A percentile compares a stretch with the other conserved stretches of the same genome.
Conservation (phyloP, 2,329 filamentous ascomycete genomes). For the Pezicula carpinea region DNA sequence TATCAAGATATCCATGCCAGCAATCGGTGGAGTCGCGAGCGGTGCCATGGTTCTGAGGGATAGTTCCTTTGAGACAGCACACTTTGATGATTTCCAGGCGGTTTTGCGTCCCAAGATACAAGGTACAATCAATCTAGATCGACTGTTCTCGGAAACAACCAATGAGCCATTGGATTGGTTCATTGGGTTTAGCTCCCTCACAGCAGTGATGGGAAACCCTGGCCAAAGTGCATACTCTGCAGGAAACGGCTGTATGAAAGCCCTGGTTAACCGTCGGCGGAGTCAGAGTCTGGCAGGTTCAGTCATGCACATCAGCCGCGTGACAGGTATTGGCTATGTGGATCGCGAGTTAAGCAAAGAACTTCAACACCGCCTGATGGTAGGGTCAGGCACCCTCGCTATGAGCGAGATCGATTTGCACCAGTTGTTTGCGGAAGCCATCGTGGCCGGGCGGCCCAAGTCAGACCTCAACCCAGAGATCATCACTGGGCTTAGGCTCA, state of each 20-base stretch:
- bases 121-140: slow-evolving; percentile 26
- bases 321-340: slow-evolving; percentile 37
- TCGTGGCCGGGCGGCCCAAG: slow-evolving; percentile 29
- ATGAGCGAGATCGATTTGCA: slow-evolving; percentile 34
- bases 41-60: slow-evolving; percentile 41
- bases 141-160: slow-evolving; percentile 19
- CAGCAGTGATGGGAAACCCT: slow-evolving; percentile 20
- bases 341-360: neutral
- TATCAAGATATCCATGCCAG: neutral
- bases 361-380: neutral
- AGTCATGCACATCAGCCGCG: slow-evolving; percentile 32
- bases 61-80: slow-evolving; percentile 24
- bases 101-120: slow-evolving; percentile 30
- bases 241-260: slow-evolving; percentile 37
- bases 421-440: slow-evolving; percentile 35
- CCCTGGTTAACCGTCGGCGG: slow-evolving; percentile 31
- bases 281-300: slow-evolving; percentile 33
- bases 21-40: slow-evolving; percentile 36
- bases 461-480: slow-evolving; percentile 1
- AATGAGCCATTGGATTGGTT: slow-evolving; percentile 29
- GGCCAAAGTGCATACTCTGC: slow-evolving; percentile 41
- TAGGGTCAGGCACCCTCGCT: neutral
- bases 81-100: slow-evolving; percentile 15
- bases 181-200: slow-evolving; percentile 28
- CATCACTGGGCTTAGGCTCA: neutral